Evolutionary conservation across 192 early-diverging fungal species (phyloP), one percentile per base, ranked within the genome.

Genomic region (Podila epicladia): DNA sequence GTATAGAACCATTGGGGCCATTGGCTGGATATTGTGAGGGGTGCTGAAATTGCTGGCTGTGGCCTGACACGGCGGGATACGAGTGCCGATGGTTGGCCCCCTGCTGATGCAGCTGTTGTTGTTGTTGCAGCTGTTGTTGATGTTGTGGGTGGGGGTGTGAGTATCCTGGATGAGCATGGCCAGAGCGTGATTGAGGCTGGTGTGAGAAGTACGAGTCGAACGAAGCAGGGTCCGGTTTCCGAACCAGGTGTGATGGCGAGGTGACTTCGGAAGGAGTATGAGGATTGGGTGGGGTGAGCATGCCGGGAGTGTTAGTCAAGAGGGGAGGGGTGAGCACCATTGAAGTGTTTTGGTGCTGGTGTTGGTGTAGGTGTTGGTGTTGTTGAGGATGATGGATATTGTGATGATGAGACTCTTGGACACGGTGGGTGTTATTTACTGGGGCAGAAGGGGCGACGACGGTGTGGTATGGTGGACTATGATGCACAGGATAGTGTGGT

Each of bases 141-240:
- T 55, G n/a, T 24, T 55, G 53, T n/a, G 20, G 22, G 24, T 55
- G 53, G n/a, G 26, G 20, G 53, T n/a, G 53, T 4, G 53, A 12
- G 24, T 55, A 55, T 55, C 53, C 53, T n/a, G 53, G 53, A 55
- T 20, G 53, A 26, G 20, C 9, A 26, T 55, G 9, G 24, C n/a
- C 53, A 55, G 53, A 11, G 24, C 53, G 53, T 4, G 53, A 55
- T 26, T 55, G 53, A 26, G 53, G 53, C 53, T 55, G 53, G 24
- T 55, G 53, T 22, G 53, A 55, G 24, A 55, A 55, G 53, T 55
- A 55, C 53, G 53, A 55, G 24, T 55, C 53, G 24, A 24, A 55
- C 5, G 53, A 55, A 0, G 53, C 12, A 55, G 53, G 53, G 24
- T 55, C 53, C 53, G 20, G 53, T 55, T 55, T 55, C 53, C 53